A percentile compares a stretch with the other conserved stretches of the same genome.
phyloP scores from a whole-genome alignment of 2,329 filamentous ascomycete genomes.

The Endoconidiophora polonica region DNA sequence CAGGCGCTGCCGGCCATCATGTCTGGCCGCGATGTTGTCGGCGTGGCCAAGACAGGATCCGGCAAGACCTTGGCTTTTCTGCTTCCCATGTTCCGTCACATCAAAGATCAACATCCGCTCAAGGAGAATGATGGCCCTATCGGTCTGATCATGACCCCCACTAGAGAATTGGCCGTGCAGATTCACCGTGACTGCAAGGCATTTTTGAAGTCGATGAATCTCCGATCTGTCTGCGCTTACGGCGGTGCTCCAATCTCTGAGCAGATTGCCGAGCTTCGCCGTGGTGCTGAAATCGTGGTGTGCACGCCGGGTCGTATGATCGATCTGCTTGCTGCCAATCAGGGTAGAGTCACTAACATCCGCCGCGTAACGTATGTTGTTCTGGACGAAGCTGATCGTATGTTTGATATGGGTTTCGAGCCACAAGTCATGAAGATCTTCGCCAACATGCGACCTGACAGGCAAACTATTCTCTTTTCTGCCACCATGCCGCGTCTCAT shows the following conservation, averaged over 20 bases:
- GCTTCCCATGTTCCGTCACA: conserved; percentile 93
- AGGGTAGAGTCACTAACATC: conserved; percentile 84
- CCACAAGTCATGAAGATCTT: conserved; percentile 97
- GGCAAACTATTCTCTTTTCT: conserved; percentile 89
- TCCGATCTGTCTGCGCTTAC: conserved; percentile 83
- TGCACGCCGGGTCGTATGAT: conserved; percentile 93
- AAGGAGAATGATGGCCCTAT: conserved; percentile 77
- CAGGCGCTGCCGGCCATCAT: conserved; percentile 91
- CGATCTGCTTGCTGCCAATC: conserved; percentile 82
- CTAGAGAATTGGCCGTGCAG: conserved; percentile 81
- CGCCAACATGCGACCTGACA: conserved; percentile 75
- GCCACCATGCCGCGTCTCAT: conserved; percentile 92
- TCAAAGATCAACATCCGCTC: conserved; percentile 76
- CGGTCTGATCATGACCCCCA: conserved; percentile 80
- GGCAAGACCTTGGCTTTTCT: conserved; percentile 95
- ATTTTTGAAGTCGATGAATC: conserved; percentile 70
- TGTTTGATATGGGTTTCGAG: conserved; percentile 99
- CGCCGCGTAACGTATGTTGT: conserved; percentile 84
- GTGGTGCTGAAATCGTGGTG: conserved; percentile 85
- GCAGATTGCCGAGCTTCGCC: conserved; percentile 90
- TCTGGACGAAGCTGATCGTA: conserved; percentile 90
- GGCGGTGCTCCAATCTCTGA: conserved; percentile 93
- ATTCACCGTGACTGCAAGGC: conserved; percentile 92
- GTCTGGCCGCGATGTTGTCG: conserved; percentile 89
- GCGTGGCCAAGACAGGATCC: conserved; percentile 92